Evolutionary conservation across 2,329 filamentous ascomycete species (phyloP), one percentile per base, ranked within the genome.

Genomic region (Aspergillus thermomutatus): DNA sequence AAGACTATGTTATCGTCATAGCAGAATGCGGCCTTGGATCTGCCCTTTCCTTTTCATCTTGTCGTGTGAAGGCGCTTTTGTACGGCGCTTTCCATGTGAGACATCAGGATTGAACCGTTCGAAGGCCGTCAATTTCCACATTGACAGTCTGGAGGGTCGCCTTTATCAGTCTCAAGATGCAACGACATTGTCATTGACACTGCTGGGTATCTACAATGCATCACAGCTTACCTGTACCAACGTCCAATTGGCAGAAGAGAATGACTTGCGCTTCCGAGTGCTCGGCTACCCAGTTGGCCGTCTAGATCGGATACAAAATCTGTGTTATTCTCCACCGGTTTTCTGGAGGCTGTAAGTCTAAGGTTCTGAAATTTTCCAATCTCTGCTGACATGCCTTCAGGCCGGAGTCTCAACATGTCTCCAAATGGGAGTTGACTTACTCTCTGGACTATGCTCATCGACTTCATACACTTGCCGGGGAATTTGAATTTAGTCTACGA

Each of bases 401-500:
- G 4, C 53, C 53, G 4, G 47, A 55, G 21, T 26, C 46, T 1
- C 27, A 46, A 17, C 37, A 34, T 2, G 48, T 50, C 48, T 55
- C 55, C n/a, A 40, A 47, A 19, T 55, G 50, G 17, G 28, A 51
- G 23, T 23, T 49, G 10, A 31, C 11, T 5, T 57, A 57, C 37
- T 54, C 52, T 4, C 54, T 57, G 14, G 28, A n/a, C n/a, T 7
- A 21, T n/a, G 26, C 47, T 21, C 45, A 51, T 26, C 52, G n/a
- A 25, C 48, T 57, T 14, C 52, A 55, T 1, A 57, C 55, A 7
- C 52, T 57, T 3, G 55, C 31, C 2, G 43, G 47, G 10, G 50
- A 49, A 17, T 48, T 57, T 28, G 25, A 41, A 25, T 48, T 57
- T 11, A 23, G 27, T 41, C 25, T 37, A 1, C 37, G n/a, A 1